Conservation (phyloP, 306 rosid genomes). For the Bauhinia variegata region DNA sequence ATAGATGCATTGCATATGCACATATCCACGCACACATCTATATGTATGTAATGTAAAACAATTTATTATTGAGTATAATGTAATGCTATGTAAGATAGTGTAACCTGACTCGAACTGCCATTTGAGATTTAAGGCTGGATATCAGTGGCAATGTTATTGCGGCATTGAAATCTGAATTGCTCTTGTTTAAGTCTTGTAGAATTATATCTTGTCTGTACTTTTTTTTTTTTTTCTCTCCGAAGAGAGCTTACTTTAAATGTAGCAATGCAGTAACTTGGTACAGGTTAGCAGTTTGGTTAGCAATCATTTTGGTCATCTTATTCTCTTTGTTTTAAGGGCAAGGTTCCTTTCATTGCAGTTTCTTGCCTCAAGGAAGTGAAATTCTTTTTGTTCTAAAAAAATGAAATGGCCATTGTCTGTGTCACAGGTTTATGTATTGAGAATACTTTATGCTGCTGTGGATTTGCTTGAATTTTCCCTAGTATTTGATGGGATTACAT, state of each 20-base stretch:
- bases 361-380: constrained; percentile 9
- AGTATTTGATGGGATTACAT: constrained; percentile 22
- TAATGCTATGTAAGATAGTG: too few relatives aligned
- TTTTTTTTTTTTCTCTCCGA: background rate
- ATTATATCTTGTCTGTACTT: background rate
- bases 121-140: background rate
- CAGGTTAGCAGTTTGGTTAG: constrained; percentile 2
- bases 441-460: background rate
- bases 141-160: background rate
- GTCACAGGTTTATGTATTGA: background rate
- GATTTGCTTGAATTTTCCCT: background rate
- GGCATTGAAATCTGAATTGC: background rate
- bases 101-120: too few relatives aligned
- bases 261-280: constrained; percentile 2
- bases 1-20: too few relatives aligned
- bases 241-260: background rate
- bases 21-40: too few relatives aligned
- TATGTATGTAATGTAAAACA: too few relatives aligned
- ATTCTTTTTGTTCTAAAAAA: too few relatives aligned
- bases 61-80: too few relatives aligned
- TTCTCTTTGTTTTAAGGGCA: constrained; percentile 5
- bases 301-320: background rate
- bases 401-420: too few relatives aligned
- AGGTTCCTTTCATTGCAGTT: background rate
- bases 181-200: constrained; percentile 24